Evolutionary conservation across 768 basidiomycete species (phyloP).

Genomic region (Termitomyces sp.): DNA sequence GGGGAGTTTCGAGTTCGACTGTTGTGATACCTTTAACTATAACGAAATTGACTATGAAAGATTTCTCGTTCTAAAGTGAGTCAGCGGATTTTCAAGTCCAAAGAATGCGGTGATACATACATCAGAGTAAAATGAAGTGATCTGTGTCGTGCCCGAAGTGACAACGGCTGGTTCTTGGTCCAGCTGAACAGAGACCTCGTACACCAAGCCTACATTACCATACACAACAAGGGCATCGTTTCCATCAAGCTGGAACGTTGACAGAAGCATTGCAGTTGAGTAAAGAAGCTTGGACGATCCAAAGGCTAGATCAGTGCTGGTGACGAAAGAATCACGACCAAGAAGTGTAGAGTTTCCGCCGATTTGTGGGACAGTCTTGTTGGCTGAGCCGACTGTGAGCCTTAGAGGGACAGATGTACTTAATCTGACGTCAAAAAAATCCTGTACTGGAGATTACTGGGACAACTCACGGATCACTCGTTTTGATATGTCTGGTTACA

Average conservation of each 20-base stretch:
- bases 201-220: conserved; percentile 9
- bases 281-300: conserved; percentile 10
- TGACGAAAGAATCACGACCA: conserved; percentile 13
- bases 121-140: conserved; percentile 4
- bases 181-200: conserved; percentile 7
- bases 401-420: conserved; percentile 6
- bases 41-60: conserved; percentile 5
- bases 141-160: conserved; percentile 5
- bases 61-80: conserved; percentile 1
- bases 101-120: neutral
- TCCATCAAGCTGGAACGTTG: conserved; percentile 8
- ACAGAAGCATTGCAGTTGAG: conserved; percentile 14
- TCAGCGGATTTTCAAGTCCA: neutral
- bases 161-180: neutral
- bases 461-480: conserved; percentile 7
- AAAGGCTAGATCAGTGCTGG: conserved; percentile 9
- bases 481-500: conserved; percentile 9
- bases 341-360: conserved; percentile 8
- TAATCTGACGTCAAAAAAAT: neutral
- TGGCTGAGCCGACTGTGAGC: conserved; percentile 7
- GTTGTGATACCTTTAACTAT: conserved; percentile 8
- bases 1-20: neutral
- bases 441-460: neutral
- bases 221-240: conserved; percentile 12
- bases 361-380: conserved; percentile 9